Evolutionary conservation across 2,329 filamentous ascomycete genomes (phyloP).

Genomic region (Talaromyces piceae): DNA sequence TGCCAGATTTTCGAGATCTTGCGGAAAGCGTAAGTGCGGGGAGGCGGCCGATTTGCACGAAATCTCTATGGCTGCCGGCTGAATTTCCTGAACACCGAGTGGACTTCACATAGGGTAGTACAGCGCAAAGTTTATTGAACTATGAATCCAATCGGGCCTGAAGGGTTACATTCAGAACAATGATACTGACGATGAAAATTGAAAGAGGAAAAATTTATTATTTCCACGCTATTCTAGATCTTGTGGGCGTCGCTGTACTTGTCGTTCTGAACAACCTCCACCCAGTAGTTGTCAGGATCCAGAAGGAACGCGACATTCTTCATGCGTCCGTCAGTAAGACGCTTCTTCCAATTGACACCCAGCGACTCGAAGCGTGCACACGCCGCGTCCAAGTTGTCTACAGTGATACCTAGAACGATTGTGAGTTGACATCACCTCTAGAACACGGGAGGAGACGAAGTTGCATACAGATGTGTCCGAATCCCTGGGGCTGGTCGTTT

Average conservation of each 20-base stretch:
- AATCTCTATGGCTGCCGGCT: no score
- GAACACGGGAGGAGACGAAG: neutral
- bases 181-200: no score
- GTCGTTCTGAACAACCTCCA: slow-evolving; percentile 65
- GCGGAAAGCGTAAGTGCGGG: neutral
- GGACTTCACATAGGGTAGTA: no score
- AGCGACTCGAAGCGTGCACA: slow-evolving; percentile 78
- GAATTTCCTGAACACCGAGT: no score
- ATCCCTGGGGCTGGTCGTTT: slow-evolving; percentile 85
- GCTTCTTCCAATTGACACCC: slow-evolving; percentile 88
- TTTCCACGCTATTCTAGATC: neutral
- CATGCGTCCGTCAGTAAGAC: slow-evolving; percentile 83
- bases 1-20: neutral
- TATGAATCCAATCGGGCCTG: no score
- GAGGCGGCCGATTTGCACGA: neutral
- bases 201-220: no score
- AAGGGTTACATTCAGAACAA: no score
- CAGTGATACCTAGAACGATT: slow-evolving; percentile 55
- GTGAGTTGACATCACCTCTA: slow-evolving; percentile 1
- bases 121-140: no score
- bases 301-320: slow-evolving; percentile 88
- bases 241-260: slow-evolving; percentile 5
- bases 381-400: slow-evolving; percentile 82
- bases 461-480: slow-evolving; percentile 77
- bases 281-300: slow-evolving; percentile 82